phyloP scores from a whole-genome alignment of 352 stramenopile genomes.

The Blastocystis sp. region DNA sequence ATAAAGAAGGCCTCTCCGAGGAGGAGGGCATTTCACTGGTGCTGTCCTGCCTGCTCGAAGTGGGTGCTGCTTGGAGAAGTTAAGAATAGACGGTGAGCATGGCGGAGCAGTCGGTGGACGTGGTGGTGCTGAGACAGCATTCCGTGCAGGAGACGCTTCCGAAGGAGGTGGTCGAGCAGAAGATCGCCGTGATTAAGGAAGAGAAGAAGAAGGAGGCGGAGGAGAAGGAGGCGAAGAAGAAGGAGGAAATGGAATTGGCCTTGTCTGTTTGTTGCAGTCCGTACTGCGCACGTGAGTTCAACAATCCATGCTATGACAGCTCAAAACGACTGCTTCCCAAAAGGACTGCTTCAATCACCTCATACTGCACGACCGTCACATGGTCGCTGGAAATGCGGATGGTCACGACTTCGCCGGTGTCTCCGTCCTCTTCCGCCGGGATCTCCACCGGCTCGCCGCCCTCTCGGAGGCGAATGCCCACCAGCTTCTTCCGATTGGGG shows the following conservation, averaged over 20 bases:
- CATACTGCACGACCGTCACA: slow-evolving; percentile 7
- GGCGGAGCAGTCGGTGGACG: slow-evolving; percentile 49
- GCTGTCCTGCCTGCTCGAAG: slow-evolving; percentile 39
- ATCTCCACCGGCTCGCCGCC: slow-evolving; percentile 3
- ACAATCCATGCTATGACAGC: neutral
- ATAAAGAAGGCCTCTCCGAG: slow-evolving; percentile 41
- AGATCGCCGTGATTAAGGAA: slow-evolving; percentile 65
- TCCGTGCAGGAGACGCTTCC: slow-evolving; percentile 19
- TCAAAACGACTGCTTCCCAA: neutral
- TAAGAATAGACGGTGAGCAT: slow-evolving; percentile 64
- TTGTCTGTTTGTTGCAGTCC: no score
- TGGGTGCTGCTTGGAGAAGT: slow-evolving; percentile 7
- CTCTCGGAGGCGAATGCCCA: neutral
- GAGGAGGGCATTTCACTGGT: slow-evolving; percentile 62
- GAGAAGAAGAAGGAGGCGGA: slow-evolving; percentile 66
- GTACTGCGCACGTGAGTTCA: no score
- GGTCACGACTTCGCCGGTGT: no score
- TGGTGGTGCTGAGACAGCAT: slow-evolving; percentile 38
- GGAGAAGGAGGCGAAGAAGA: slow-evolving; percentile 44
- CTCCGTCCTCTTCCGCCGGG: neutral
- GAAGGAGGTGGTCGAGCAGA: slow-evolving; percentile 25
- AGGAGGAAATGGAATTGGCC: slow-evolving; percentile 18
- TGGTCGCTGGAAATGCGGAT: neutral
- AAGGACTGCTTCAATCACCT: neutral
- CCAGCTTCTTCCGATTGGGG: slow-evolving; percentile 24